phyloP scores from a whole-genome alignment of 805 yeast species.

The Wickerhamiella hasegawae region DNA sequence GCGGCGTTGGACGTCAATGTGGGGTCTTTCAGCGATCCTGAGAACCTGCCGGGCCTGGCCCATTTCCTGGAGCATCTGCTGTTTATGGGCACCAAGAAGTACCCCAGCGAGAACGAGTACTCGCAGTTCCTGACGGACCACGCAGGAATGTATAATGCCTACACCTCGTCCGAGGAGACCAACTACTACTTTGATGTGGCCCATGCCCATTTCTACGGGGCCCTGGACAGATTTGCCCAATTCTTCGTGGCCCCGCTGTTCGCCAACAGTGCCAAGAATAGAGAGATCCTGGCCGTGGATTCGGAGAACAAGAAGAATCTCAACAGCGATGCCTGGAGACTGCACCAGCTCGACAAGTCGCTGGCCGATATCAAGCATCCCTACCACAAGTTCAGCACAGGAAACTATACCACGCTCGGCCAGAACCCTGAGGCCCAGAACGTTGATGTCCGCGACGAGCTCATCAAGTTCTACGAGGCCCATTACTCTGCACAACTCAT shows the following conservation, averaged over 20 bases:
- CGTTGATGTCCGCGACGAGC: conserved; percentile 63
- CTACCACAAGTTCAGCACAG: conserved; percentile 76
- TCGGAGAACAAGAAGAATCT: conserved; percentile 90
- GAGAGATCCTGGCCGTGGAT: conserved; percentile 90
- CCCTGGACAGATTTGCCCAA: conserved; percentile 83
- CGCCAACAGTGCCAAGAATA: conserved; percentile 54
- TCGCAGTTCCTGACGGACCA: conserved; percentile 62
- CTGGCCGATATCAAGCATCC: conserved; percentile 67
- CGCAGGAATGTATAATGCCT: conserved; percentile 84
- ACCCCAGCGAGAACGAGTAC: conserved; percentile 62
- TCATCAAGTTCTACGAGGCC: conserved; percentile 53
- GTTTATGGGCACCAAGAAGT: conserved; percentile 67
- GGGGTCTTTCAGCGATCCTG: conserved; percentile 73
- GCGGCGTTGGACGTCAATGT: conserved; percentile 61
- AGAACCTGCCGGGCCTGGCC: conserved; percentile 59
- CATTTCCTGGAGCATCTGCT: conserved; percentile 79
- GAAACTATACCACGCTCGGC: conserved; percentile 63
- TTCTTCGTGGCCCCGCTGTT: conserved; percentile 81
- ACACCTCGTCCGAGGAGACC: conserved; percentile 76
- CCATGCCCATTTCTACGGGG: conserved; percentile 63
- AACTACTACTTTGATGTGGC: conserved; percentile 81
- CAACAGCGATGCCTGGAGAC: conserved; percentile 80
- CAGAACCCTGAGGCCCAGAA: conserved; percentile 44
- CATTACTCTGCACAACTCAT: conserved; percentile 76
- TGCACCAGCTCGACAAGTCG: conserved; percentile 68